Conservation (phyloP, 2,329 filamentous ascomycete genomes). For the Aurifilum marmelostoma region DNA sequence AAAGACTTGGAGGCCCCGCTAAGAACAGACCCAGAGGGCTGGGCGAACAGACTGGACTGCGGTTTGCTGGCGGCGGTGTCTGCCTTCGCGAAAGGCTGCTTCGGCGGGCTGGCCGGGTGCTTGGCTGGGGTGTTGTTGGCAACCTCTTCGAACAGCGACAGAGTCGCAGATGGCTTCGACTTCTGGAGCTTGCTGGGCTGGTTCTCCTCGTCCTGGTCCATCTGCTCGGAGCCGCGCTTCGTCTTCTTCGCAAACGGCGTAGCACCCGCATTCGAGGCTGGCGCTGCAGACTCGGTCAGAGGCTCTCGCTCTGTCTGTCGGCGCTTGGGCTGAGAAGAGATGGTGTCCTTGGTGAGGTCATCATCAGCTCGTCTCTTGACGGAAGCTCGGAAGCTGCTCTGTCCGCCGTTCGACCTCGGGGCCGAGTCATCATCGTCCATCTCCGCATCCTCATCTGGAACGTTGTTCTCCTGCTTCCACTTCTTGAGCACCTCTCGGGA, state of each 20-base stretch:
- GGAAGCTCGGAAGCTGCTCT: conserved; percentile 34
- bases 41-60: conserved; percentile 41
- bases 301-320: conserved; percentile 48
- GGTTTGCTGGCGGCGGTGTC: conserved; percentile 32
- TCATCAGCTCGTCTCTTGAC: conserved; percentile 62
- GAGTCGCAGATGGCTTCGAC: conserved; percentile 56
- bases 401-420: conserved; percentile 40
- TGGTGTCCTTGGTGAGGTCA: conserved; percentile 46
- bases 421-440: conserved; percentile 34
- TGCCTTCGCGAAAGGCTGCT: conserved; percentile 38
- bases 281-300: conserved; percentile 39
- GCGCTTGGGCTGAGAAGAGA: conserved; percentile 53
- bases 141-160: conserved; percentile 60
- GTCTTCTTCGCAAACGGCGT: conserved; percentile 48
- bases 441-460: conserved; percentile 54
- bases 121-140: conserved; percentile 52
- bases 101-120: conserved; percentile 38
- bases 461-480: conserved; percentile 60
- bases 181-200: conserved; percentile 57
- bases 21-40: conserved; percentile 46
- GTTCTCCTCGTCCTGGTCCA: conserved; percentile 49
- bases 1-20: conserved; percentile 35
- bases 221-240: conserved; percentile 56
- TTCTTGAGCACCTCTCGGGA: conserved; percentile 60
- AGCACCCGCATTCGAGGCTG: conserved; percentile 31